These are phyloP conservation scores for Hymenoscyphus occultus DNA, from an alignment of 2,329 filamentous ascomycete genomes.

Conservation along the genomic window DNA sequence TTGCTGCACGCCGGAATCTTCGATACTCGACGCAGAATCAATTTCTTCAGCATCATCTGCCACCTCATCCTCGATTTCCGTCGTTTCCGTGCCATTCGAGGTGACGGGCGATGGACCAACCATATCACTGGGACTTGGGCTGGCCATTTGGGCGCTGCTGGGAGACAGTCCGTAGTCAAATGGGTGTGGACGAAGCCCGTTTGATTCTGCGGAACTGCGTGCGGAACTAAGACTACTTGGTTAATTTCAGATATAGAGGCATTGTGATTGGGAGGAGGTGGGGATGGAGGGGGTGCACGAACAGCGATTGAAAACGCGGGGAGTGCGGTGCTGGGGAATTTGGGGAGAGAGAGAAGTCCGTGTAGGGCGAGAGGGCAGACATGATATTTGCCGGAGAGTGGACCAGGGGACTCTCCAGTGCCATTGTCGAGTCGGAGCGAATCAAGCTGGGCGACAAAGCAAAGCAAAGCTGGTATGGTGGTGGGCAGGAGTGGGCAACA, in stretches of 20 bases:
- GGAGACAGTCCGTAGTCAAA: constrained; percentile 36
- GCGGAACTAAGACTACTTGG: constrained; percentile 40
- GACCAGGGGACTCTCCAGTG: constrained; percentile 60
- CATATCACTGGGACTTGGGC: constrained; percentile 57
- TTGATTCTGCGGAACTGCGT: constrained; percentile 44
- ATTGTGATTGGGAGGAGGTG: neutral
- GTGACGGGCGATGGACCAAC: constrained; percentile 82
- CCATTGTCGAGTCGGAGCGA: constrained; percentile 42
- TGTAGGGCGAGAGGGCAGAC: constrained; percentile 51
- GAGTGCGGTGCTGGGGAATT: constrained; percentile 47
- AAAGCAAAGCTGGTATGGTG: neutral
- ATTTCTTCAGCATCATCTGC: constrained; percentile 54
- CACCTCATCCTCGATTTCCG: constrained; percentile 78
- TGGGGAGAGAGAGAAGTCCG: constrained; percentile 54
- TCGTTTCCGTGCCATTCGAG: constrained; percentile 78
- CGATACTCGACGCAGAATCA: constrained; percentile 37
- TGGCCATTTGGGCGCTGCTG: constrained; percentile 46
- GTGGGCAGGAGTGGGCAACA: constrained; percentile 13
- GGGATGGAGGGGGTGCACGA: constrained; percentile 31
- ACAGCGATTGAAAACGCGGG: constrained; percentile 52
- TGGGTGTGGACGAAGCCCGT: constrained; percentile 51
- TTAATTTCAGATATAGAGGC: constrained; percentile 14
- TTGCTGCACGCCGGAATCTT: constrained; percentile 32
- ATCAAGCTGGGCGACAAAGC: neutral
- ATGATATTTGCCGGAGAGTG: constrained; percentile 58